Base-by-base conservation (phyloP, 139 green algal genomes). In the Nannochloris sp. region DNA sequence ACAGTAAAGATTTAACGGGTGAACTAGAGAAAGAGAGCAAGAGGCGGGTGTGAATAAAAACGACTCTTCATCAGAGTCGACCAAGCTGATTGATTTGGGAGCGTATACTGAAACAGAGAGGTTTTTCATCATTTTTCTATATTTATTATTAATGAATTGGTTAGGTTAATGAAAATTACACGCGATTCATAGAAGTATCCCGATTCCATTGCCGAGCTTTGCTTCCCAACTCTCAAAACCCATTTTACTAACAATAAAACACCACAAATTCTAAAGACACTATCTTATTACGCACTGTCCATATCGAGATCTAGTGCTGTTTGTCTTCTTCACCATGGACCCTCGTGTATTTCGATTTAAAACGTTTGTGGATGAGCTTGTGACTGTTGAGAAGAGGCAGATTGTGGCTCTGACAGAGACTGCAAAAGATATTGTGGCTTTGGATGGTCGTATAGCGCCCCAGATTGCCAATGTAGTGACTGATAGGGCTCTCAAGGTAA, bases 381-480 rank as follows among this genome's bases (percentile, higher is more conserved):
- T 49, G 15, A 72, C 64, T 2, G 49, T 65, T 23, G 70, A 76
- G 48, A 72, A 64, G 59, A 57, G 56, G 1, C 62, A 69, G 40
- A 76, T 76, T 21, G 14, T 69, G 3, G 64, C 60, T 8, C 64
- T 76, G 16, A 76, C 70, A 15, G 62, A 71, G 37, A 60, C 76
- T 18, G 51, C 77, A 21, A 23, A 55, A 16, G 50, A 78, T 46
- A 61, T 49, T 27, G 54, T 76, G 29, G 11, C 27, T 44, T 58
- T 51, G 7, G 8, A 82, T 27, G 48, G 66, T 3, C 43, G 57
- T 18, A 16, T 44, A 11, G 68, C 31, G 5, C 29, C 53, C 10
- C 56, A 34, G 23, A 9, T 80, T 36, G 64, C 54, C 9, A 11
- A 49, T 34, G 61, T 73, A 4, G 62, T 80, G 16, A 46, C 31